Conservation (phyloP, 2,329 filamentous ascomycete species). For the Phoma sp. region DNA sequence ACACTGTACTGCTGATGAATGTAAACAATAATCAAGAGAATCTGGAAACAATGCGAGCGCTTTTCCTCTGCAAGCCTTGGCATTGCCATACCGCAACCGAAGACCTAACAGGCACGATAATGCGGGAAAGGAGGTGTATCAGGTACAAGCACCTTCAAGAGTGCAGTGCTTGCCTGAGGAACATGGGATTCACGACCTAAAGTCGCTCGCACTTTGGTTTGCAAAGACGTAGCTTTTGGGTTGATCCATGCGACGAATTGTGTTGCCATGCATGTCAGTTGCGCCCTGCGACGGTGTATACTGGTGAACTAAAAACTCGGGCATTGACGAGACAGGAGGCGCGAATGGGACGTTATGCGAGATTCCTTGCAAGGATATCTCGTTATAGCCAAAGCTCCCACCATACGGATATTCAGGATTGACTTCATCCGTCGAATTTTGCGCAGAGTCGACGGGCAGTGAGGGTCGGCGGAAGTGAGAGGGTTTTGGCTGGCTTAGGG, state of each 20-base stretch:
- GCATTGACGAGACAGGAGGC: constrained; percentile 39
- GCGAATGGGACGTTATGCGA: constrained; percentile 43
- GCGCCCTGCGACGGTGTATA: constrained; percentile 54
- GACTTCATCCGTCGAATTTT: constrained; percentile 29
- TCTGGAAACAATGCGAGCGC: neutral
- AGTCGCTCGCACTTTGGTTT: constrained; percentile 54
- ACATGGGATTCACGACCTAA: constrained; percentile 22
- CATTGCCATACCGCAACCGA: neutral
- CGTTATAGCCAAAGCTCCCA: constrained; percentile 37
- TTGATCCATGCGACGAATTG: constrained; percentile 34
- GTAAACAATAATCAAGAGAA: neutral
- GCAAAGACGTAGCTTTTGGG: constrained; percentile 57
- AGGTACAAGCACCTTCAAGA: neutral
- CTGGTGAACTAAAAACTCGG: constrained; percentile 54
- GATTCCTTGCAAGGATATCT: constrained; percentile 38
- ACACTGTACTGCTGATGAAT: constrained; percentile 2
- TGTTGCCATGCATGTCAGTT: constrained; percentile 34
- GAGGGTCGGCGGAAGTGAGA: constrained; percentile 46
- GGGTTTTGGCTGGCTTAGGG: constrained; percentile 44
- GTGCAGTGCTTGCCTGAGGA: neutral
- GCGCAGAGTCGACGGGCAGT: constrained; percentile 37
- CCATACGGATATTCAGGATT: constrained; percentile 33
- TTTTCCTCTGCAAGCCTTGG: neutral
- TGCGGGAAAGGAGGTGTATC: neutral
- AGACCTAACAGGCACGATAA: neutral